These are phyloP conservation scores for Microsporum audouinii DNA, from an alignment of 2,329 filamentous ascomycete genomes.

Conservation along the genomic window DNA sequence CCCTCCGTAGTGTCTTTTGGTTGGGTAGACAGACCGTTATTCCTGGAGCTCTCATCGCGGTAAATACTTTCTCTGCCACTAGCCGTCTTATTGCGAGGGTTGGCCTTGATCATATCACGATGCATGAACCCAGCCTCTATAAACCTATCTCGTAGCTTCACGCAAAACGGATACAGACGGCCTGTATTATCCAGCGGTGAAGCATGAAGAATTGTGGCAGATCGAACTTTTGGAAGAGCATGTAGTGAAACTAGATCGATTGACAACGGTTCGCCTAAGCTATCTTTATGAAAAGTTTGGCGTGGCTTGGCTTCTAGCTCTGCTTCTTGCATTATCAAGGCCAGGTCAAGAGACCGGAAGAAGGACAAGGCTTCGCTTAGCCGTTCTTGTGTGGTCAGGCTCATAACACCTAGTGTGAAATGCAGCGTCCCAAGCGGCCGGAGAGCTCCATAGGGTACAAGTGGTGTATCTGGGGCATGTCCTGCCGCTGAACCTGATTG, in stretches of 20 bases:
- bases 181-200: conserved; percentile 29
- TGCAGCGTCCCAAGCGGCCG: conserved; percentile 72
- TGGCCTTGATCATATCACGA: conserved; percentile 9
- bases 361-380: conserved; percentile 38
- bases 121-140: conserved; percentile 34
- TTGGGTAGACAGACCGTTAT: not conserved
- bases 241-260: conserved; percentile 35
- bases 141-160: conserved; percentile 32
- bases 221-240: conserved; percentile 27
- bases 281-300: not conserved
- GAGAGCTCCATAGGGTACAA: conserved; percentile 55
- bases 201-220: conserved; percentile 33
- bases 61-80: not conserved
- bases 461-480: conserved; percentile 28
- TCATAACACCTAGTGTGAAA: conserved; percentile 79
- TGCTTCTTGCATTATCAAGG: conserved; percentile 26
- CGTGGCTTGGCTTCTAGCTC: conserved; percentile 24
- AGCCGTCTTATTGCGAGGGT: not conserved
- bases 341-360: conserved; percentile 38
- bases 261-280: conserved; percentile 22
- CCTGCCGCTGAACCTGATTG: conserved; percentile 13
- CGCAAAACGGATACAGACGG: conserved; percentile 33
- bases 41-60: not conserved
- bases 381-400: conserved; percentile 44
- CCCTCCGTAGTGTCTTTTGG: not conserved